Conservation (phyloP, 257 asterid species). For the Lithospermum erythrorhizon region DNA sequence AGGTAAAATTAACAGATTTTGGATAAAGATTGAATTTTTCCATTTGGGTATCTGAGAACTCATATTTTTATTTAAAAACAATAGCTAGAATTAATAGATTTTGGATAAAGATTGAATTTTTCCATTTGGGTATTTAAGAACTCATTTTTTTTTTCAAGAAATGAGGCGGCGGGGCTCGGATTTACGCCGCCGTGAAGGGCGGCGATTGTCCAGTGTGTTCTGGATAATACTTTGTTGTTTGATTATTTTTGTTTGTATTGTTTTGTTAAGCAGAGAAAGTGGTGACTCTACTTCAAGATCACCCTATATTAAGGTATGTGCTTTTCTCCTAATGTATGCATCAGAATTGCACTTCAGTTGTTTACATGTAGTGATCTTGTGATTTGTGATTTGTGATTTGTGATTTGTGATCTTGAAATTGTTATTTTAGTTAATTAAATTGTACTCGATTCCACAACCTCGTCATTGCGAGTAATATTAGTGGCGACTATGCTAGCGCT, state of each 20-base stretch:
- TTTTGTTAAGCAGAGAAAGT: conserved; percentile 46
- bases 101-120: not conserved
- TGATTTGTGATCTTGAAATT: no score
- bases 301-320: conserved; percentile 40
- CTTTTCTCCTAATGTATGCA: not conserved
- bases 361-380: not conserved
- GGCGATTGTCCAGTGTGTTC: conserved; percentile 50
- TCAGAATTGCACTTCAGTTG: not conserved
- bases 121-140: not conserved
- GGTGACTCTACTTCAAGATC: conserved; percentile 55
- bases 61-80: no score
- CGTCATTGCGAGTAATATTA: no score
- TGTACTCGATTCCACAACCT: no score
- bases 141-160: not conserved
- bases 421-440: not conserved
- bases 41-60: no score
- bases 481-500: no score
- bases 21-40: no score
- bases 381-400: no score
- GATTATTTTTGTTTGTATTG: conserved; percentile 47
- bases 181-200: conserved; percentile 69
- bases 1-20: no score
- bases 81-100: not conserved
- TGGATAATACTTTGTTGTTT: conserved; percentile 60
- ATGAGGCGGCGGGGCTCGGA: conserved; percentile 83